Percentiles rank a stretch among this genome's conserved stretches.
Conservation (phyloP, 2,329 filamentous ascomycete genomes). For the Cladosporium sp. region DNA sequence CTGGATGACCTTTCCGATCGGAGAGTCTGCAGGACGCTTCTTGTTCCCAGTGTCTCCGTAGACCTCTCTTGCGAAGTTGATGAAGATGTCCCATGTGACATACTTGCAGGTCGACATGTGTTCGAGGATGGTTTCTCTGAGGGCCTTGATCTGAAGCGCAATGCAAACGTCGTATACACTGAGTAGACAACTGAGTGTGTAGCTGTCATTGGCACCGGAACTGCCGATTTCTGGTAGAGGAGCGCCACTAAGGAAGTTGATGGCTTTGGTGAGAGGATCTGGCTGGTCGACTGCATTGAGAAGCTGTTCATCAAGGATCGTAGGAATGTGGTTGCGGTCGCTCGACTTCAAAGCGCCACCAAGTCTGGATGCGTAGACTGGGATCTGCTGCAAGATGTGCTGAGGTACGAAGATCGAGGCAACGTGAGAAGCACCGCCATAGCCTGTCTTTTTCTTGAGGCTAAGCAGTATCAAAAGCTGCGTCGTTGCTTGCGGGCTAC, state of each 20-base stretch:
- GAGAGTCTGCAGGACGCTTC: not conserved
- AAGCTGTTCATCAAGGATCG: too few relatives aligned
- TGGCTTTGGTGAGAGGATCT: slow-evolving; percentile 4
- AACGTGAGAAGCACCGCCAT: too few relatives aligned
- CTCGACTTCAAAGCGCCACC: too few relatives aligned
- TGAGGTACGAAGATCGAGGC: too few relatives aligned
- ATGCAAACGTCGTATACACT: slow-evolving; percentile 4
- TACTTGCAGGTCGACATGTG: slow-evolving; percentile 3
- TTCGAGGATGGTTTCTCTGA: not conserved
- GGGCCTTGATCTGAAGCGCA: not conserved
- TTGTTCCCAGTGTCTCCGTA: not conserved
- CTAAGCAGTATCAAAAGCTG: too few relatives aligned
- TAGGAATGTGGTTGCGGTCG: too few relatives aligned
- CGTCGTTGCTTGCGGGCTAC: too few relatives aligned
- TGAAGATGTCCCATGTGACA: not conserved
- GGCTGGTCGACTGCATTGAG: too few relatives aligned
- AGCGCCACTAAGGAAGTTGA: slow-evolving; percentile 7
- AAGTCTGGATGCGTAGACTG: too few relatives aligned
- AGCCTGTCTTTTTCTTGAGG: too few relatives aligned
- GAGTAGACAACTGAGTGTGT: not conserved
- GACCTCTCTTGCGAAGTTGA: not conserved
- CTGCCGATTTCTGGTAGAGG: not conserved
- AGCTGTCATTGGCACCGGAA: not conserved
- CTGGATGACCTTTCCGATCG: slow-evolving; percentile 14
- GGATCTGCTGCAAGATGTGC: too few relatives aligned